Base-by-base conservation (phyloP, 2,329 filamentous ascomycete species). In the Hysterium pulicare region DNA sequence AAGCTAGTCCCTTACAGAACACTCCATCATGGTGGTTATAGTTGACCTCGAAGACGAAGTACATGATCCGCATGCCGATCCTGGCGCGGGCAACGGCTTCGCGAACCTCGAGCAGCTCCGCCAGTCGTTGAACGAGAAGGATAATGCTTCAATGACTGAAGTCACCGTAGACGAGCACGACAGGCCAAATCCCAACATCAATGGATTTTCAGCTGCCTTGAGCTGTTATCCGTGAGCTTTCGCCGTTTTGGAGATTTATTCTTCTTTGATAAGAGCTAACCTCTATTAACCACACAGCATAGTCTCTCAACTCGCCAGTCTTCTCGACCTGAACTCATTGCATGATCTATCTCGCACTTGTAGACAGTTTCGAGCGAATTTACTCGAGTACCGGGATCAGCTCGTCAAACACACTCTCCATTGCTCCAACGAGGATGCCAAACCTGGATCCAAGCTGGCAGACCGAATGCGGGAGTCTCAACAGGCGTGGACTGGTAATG, bases 281-380 rank as follows among this genome's bases (percentile, higher is more conserved):
- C 46, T 16, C 16, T 56, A 26, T 45, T 46, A 39, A 46, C 50
- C 35, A 33, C 49, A 46, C 71, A 95, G 90, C 57, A 81, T 95
- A 61, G 82, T 87, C 54, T 80, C 82, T 50, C 79, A 84, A 55
- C 79, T 96, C 51, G 86, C 87, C 37, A 78, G 81, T 23, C 78
- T 80, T 54, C 81, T 96, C 62, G 91, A 97, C 64, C 79, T 95
- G 38, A 95, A 91, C 66, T 85, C 87, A 11, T 79, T 96, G 56
- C 84, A 95, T 66, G 83, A 84, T 50, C 80, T 97, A 16, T 87
- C 90, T 39, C 81, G 80, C 41, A 90, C 88, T 42, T 95, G 89
- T 64, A 86, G 85, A 39, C 83, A 87, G 59, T 81, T 95, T 49
- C 87, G 87, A 53, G 76, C 77, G 43, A 87, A 84, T 52, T 77